Conservation (phyloP, 2,329 filamentous ascomycete species). For the Botrytis elliptica region DNA sequence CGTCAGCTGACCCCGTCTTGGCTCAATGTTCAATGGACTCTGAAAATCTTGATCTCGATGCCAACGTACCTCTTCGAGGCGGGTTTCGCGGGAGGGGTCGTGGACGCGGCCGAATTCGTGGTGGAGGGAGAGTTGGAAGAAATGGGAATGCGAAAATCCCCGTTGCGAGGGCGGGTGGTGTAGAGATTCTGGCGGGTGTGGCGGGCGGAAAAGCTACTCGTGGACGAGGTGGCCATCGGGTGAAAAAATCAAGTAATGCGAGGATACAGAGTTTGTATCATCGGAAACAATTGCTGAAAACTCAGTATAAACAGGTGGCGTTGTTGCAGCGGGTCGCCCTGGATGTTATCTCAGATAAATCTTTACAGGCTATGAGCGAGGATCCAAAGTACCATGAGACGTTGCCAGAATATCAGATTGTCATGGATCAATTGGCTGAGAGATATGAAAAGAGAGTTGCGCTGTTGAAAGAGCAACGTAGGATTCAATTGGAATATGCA, state of each 20-base stretch:
- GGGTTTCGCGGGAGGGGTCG: constrained; percentile 32
- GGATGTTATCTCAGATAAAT: constrained; percentile 34
- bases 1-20: constrained; percentile 20
- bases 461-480: constrained; percentile 22
- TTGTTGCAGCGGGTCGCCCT: constrained; percentile 32
- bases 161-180: not conserved
- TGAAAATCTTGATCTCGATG: constrained; percentile 16
- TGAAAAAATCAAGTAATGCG: constrained; percentile 34
- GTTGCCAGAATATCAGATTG: constrained; percentile 34
- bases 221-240: constrained; percentile 33
- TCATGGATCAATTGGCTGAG: constrained; percentile 28
- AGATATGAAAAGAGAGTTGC: constrained; percentile 25
- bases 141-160: not conserved
- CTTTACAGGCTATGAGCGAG: constrained; percentile 28
- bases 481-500: constrained; percentile 23
- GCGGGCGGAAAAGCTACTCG: constrained; percentile 25
- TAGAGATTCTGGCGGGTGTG: constrained; percentile 1
- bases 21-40: constrained; percentile 15
- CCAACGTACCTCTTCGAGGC: constrained; percentile 17
- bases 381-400: constrained; percentile 34
- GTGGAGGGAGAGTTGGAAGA: constrained; percentile 28
- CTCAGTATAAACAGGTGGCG: constrained; percentile 34
- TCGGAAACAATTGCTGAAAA: constrained; percentile 33
- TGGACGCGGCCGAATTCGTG: constrained; percentile 30
- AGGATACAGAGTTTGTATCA: constrained; percentile 36